phyloP scores from a whole-genome alignment of 306 rosid species.

The Trifolium repens region DNA sequence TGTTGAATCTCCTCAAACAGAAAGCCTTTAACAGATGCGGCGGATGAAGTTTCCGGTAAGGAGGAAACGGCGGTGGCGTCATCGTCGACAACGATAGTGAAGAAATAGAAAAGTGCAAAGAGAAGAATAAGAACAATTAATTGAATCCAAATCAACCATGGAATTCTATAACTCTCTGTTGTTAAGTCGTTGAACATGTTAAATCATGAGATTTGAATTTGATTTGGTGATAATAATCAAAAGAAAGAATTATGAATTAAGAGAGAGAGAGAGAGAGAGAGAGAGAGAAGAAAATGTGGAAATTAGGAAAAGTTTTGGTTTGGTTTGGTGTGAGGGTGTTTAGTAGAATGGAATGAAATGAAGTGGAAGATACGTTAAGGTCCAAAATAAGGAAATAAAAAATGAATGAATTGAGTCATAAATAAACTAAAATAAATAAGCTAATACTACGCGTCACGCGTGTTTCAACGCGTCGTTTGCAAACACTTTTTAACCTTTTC shows the following conservation, averaged over 20 bases:
- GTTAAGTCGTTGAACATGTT: slow-evolving; percentile 61
- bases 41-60: slow-evolving; percentile 9
- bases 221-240: not conserved
- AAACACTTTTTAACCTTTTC: not conserved
- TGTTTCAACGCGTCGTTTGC: not conserved
- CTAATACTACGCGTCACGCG: not conserved
- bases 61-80: not conserved
- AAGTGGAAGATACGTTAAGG: slow-evolving; percentile 26
- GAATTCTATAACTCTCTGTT: slow-evolving; percentile 49
- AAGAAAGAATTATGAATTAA: not conserved
- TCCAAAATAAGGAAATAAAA: not conserved
- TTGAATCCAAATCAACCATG: slow-evolving; percentile 91
- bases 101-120: slow-evolving; percentile 55
- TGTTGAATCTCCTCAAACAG: slow-evolving; percentile 41
- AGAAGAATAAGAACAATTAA: slow-evolving; percentile 66
- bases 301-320: not conserved
- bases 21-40: slow-evolving; percentile 50
- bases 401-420: not conserved
- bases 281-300: too few relatives aligned
- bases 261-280: not conserved
- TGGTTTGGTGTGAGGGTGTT: not conserved
- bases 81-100: slow-evolving; percentile 39
- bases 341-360: not conserved
- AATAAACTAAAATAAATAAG: not conserved
- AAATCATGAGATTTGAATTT: not conserved